Evolutionary conservation across 768 basidiomycete species (phyloP).

Genomic region (Ramaria sp.): DNA sequence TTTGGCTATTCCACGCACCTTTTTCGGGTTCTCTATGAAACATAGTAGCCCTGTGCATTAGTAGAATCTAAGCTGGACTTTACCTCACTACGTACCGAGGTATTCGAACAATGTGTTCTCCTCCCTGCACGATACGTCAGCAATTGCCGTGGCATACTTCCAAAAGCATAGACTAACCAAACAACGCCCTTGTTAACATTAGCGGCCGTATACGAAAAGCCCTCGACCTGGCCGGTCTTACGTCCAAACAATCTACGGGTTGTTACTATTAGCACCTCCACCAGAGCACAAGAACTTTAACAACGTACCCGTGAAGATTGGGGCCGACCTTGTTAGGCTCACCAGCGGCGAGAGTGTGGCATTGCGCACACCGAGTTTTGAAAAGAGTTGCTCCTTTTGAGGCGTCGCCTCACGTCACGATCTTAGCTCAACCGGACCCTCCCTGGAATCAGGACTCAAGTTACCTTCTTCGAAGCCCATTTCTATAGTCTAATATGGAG

Average conservation of each 20-base stretch:
- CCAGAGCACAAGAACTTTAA: neutral
- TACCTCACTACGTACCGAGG: conserved; percentile 28
- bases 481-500: neutral
- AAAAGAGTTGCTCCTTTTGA: conserved; percentile 88
- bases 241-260: conserved; percentile 63
- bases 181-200: conserved; percentile 89
- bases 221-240: conserved; percentile 75
- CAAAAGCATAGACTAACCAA: conserved; percentile 34
- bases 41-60: neutral
- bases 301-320: conserved; percentile 80
- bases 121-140: conserved; percentile 18
- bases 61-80: neutral
- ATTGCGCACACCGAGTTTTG: conserved; percentile 93
- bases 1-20: conserved; percentile 37
- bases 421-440: no score
- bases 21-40: conserved; percentile 80
- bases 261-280: neutral
- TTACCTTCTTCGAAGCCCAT: conserved; percentile 8
- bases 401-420: conserved; percentile 54
- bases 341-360: conserved; percentile 76
- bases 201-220: conserved; percentile 87
- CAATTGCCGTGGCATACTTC: neutral
- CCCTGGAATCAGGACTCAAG: neutral
- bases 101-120: conserved; percentile 91
- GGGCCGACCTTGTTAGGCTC: conserved; percentile 88